Conservation (phyloP, 164 flowering plant genomes). For the Dillenia suffruticosa region DNA sequence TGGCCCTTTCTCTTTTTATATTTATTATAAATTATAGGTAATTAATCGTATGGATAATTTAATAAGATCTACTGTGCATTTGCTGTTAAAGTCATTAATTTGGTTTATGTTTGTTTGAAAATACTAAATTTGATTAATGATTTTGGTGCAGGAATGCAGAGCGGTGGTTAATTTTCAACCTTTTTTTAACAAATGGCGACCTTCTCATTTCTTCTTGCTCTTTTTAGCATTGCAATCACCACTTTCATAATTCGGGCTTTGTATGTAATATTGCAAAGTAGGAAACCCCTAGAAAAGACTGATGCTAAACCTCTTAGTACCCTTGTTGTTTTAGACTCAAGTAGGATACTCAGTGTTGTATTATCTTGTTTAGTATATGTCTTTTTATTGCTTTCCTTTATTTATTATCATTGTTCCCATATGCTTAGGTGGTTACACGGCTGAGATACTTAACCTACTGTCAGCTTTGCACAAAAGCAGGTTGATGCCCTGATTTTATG, state of each 20-base stretch:
- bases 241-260: conserved; percentile 34
- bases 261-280: conserved; percentile 38
- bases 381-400: neutral
- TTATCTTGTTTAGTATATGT: neutral
- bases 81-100: too few species aligned
- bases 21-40: too few species aligned
- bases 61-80: too few species aligned
- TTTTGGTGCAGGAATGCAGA: too few species aligned
- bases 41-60: too few species aligned
- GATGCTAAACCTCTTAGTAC: conserved; percentile 37
- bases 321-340: conserved; percentile 81
- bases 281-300: conserved; percentile 31
- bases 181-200: too few species aligned
- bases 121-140: too few species aligned
- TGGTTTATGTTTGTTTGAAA: too few species aligned
- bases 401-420: conserved; percentile 1
- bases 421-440: conserved; percentile 86
- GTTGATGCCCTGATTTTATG: conserved; percentile 64
- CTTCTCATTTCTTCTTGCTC: neutral
- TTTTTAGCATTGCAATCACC: conserved; percentile 12
- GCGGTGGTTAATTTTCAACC: too few species aligned
- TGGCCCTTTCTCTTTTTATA: too few species aligned
- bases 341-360: conserved; percentile 21
- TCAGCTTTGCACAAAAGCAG: conserved; percentile 54
- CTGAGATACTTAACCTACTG: conserved; percentile 91